These are phyloP conservation scores for Trichoderma orchidacearum DNA, from an alignment of 495 filamentous ascomycete species.

Conservation along the genomic window DNA sequence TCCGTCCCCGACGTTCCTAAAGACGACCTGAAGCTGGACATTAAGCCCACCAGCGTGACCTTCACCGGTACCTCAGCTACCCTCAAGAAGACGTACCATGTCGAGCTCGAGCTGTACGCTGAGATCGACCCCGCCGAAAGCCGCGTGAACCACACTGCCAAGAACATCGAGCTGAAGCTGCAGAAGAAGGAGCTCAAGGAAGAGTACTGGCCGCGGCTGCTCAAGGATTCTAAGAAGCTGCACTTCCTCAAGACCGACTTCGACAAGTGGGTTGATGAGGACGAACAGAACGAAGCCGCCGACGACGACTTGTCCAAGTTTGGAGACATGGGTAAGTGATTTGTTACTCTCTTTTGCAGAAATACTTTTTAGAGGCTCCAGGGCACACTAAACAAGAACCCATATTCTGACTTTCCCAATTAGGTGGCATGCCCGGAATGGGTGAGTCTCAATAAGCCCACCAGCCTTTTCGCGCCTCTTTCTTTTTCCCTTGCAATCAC, in stretches of 20 bases:
- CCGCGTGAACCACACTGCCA: slow-evolving; percentile 70
- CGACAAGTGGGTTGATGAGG: slow-evolving; percentile 99
- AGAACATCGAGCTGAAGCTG: slow-evolving; percentile 79
- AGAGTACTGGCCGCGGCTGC: slow-evolving; percentile 86
- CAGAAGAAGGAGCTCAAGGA: slow-evolving; percentile 89
- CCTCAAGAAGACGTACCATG: slow-evolving; percentile 68
- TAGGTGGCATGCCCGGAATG: slow-evolving; percentile 23
- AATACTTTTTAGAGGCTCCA: too few relatives aligned
- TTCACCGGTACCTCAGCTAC: slow-evolving; percentile 72
- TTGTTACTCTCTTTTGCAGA: background rate
- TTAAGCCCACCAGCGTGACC: slow-evolving; percentile 60
- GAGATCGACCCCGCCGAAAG: slow-evolving; percentile 78
- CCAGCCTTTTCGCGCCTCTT: background rate
- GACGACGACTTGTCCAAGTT: slow-evolving; percentile 77
- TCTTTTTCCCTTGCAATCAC: background rate
- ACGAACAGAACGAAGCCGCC: slow-evolving; percentile 81
- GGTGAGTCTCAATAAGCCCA: slow-evolving; percentile 11
- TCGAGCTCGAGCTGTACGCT: slow-evolving; percentile 78
- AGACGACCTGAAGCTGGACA: slow-evolving; percentile 57
- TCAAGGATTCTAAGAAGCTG: slow-evolving; percentile 76
- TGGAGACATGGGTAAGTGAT: slow-evolving; percentile 41
- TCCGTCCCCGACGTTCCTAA: slow-evolving; percentile 64
- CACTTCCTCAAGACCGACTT: slow-evolving; percentile 99
- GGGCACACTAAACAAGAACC: too few relatives aligned
- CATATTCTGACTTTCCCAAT: background rate